Conservation (phyloP, 1,139 yeast species). For the Pichia sp. region DNA sequence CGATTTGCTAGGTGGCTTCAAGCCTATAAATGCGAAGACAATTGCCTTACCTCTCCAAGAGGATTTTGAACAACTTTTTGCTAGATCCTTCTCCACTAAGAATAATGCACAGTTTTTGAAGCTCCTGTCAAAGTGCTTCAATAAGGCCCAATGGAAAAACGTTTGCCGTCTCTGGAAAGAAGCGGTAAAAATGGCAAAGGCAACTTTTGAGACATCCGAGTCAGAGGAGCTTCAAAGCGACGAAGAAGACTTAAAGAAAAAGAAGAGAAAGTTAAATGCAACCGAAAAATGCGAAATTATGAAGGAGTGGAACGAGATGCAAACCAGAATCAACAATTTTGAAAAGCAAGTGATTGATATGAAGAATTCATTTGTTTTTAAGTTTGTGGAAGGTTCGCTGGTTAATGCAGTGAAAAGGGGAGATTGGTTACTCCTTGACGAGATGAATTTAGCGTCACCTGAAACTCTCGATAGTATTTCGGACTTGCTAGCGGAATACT, state of each 20-base stretch:
- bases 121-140: constrained; percentile 65
- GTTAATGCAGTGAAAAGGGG: constrained; percentile 91
- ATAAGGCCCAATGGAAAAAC: constrained; percentile 76
- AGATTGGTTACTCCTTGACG: constrained; percentile 93
- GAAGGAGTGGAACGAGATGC: constrained; percentile 61
- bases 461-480: constrained; percentile 93
- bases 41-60: constrained; percentile 84
- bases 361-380: constrained; percentile 76
- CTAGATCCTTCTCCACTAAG: constrained; percentile 73
- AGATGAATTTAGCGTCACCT: constrained; percentile 87
- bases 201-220: constrained; percentile 29
- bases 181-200: constrained; percentile 72
- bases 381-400: constrained; percentile 88
- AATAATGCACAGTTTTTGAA: constrained; percentile 76
- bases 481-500: constrained; percentile 66
- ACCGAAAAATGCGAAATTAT: constrained; percentile 43
- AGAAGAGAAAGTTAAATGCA: constrained; percentile 53
- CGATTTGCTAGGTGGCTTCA: constrained; percentile 91
- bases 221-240: constrained; percentile 32
- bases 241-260: constrained; percentile 22
- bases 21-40: constrained; percentile 82
- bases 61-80: constrained; percentile 67
- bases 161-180: constrained; percentile 78
- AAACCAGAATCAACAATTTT: constrained; percentile 50
- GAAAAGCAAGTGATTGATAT: constrained; percentile 62